Percentiles rank a stretch among this genome's conserved stretches.
Evolutionary conservation across 139 green algal species (phyloP).

Genomic region (Monoraphidium neglectum): DNA sequence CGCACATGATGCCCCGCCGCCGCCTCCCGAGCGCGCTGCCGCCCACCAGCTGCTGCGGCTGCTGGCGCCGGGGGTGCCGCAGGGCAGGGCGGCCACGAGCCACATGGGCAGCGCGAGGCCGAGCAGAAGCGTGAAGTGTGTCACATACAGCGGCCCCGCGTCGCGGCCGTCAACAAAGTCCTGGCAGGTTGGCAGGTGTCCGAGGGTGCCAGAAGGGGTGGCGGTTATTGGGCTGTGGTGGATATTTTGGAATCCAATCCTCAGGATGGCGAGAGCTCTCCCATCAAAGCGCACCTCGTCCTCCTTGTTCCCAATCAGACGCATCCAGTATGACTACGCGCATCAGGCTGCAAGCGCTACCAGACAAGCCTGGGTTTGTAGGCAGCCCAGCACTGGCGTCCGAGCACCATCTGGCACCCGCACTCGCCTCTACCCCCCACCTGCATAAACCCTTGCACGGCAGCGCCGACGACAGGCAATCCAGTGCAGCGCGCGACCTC

Average conservation of each 20-base stretch:
- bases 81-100: conserved; percentile 28
- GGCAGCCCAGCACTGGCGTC: too few relatives aligned
- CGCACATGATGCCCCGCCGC: neutral
- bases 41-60: neutral
- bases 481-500: conserved; percentile 45
- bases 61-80: neutral
- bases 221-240: neutral
- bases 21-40: neutral
- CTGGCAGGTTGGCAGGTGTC: too few relatives aligned
- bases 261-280: too few relatives aligned
- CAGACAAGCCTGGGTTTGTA: too few relatives aligned
- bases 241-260: too few relatives aligned
- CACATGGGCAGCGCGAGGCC: conserved; percentile 79
- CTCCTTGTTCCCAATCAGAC: too few relatives aligned
- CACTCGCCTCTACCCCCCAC: neutral
- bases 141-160: conserved; percentile 62
- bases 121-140: conserved; percentile 79
- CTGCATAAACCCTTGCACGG: conserved; percentile 25
- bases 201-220: neutral
- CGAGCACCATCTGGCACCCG: too few relatives aligned
- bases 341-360: too few relatives aligned
- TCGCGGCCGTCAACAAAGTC: conserved; percentile 76
- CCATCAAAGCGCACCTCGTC: too few relatives aligned
- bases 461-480: conserved; percentile 3
- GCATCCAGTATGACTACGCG: too few relatives aligned